These are phyloP conservation scores for Cylindrotheca fusiformis DNA, from an alignment of 108 stramenopile species.

Conservation along the genomic window DNA sequence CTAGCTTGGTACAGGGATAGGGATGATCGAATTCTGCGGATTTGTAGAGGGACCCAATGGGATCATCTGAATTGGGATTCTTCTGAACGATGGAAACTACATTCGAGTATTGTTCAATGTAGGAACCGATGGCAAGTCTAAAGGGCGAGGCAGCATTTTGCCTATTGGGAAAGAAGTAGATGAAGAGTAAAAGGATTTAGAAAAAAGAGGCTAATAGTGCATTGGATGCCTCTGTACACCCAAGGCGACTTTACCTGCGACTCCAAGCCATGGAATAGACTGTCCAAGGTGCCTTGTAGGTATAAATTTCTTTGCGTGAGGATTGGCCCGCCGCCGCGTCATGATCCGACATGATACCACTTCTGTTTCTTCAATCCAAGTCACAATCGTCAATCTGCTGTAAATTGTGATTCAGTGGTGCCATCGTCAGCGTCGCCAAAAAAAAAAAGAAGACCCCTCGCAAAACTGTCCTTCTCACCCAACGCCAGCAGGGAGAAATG, in stretches of 20 bases:
- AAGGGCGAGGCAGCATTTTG: constrained; percentile 72
- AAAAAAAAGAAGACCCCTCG: too few species aligned
- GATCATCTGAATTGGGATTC: constrained; percentile 17
- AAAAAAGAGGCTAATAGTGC: not conserved
- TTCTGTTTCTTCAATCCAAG: too few species aligned
- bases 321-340: constrained; percentile 4
- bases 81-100: constrained; percentile 80
- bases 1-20: constrained; percentile 92
- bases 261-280: constrained; percentile 94
- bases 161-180: constrained; percentile 31
- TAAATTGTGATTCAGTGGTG: too few species aligned
- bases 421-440: too few species aligned
- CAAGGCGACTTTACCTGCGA: constrained; percentile 51
- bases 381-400: too few species aligned
- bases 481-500: too few species aligned
- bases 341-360: constrained; percentile 21
- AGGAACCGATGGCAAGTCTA: constrained; percentile 93
- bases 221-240: not conserved
- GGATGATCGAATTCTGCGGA: constrained; percentile 91
- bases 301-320: constrained; percentile 95
- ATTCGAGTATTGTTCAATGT: constrained; percentile 98
- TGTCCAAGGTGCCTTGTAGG: constrained; percentile 97
- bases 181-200: not conserved
- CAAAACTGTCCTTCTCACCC: too few species aligned
- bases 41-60: constrained; percentile 48